Conservation (phyloP, 2,329 filamentous ascomycete genomes). For the Metarhizium rileyi region DNA sequence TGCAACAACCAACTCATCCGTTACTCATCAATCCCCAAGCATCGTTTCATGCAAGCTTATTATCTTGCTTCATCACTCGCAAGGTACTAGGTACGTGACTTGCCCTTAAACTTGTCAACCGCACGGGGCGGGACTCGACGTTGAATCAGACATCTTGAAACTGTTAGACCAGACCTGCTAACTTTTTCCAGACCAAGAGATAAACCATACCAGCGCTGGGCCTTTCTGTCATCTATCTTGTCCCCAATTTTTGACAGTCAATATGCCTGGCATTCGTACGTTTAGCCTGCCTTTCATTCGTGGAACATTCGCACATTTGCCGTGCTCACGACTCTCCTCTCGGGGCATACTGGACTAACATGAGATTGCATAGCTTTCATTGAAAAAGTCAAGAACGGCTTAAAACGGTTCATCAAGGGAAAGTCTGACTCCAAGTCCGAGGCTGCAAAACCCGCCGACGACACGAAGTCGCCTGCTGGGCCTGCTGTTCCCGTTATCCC, state of each 20-base stretch:
- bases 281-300: slow-evolving; percentile 13
- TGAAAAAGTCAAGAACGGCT: slow-evolving; percentile 46
- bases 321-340: background rate
- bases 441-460: slow-evolving; percentile 14
- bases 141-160: background rate
- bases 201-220: background rate
- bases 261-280: slow-evolving; percentile 45
- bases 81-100: slow-evolving; percentile 2
- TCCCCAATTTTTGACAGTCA: slow-evolving; percentile 13
- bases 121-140: background rate
- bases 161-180: background rate
- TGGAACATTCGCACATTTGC: background rate
- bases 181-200: background rate
- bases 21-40: slow-evolving; percentile 5
- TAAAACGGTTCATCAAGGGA: slow-evolving; percentile 44
- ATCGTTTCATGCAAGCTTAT: slow-evolving; percentile 7
- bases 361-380: too few species aligned
- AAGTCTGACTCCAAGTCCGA: slow-evolving; percentile 27
- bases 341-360: too few species aligned
- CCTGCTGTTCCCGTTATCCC: slow-evolving; percentile 14
- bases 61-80: slow-evolving; percentile 2
- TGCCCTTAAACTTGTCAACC: background rate
- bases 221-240: background rate
- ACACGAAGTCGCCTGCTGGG: slow-evolving; percentile 7
- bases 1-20: background rate